Evolutionary conservation across 495 filamentous ascomycete species (phyloP).

Genomic region (Penicillium roqueforti): DNA sequence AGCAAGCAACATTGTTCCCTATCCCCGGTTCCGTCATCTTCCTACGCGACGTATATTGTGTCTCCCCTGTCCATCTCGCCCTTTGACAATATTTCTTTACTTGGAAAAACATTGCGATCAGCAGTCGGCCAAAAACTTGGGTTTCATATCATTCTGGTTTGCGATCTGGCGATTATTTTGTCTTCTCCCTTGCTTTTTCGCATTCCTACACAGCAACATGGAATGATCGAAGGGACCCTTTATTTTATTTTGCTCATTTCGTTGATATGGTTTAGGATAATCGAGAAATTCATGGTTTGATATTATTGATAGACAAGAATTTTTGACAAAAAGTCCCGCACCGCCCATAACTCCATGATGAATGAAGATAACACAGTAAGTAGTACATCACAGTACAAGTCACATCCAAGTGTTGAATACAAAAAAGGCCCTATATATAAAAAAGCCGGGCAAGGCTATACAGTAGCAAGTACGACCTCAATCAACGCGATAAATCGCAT

Average conservation of each 20-base stretch:
- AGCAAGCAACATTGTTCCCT: slow-evolving; percentile 24
- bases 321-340: neutral
- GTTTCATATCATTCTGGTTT: slow-evolving; percentile 3
- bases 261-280: slow-evolving; percentile 18
- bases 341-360: slow-evolving; percentile 26
- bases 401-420: slow-evolving; percentile 29
- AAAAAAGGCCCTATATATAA: slow-evolving; percentile 4
- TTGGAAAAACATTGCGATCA: slow-evolving; percentile 3
- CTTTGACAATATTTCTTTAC: slow-evolving; percentile 8
- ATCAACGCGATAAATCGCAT: slow-evolving; percentile 72
- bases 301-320: slow-evolving; percentile 5
- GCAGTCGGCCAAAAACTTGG: slow-evolving; percentile 8
- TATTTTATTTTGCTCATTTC: slow-evolving; percentile 13
- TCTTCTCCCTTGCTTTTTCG: neutral
- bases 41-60: slow-evolving; percentile 24
- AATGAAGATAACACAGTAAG: slow-evolving; percentile 19
- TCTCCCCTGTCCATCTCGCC: slow-evolving; percentile 2
- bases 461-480: neutral
- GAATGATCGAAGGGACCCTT: slow-evolving; percentile 9
- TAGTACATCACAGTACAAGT: slow-evolving; percentile 3
- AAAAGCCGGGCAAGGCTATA: neutral
- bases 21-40: slow-evolving; percentile 8
- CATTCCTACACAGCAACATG: slow-evolving; percentile 11
- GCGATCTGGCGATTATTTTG: slow-evolving; percentile 8
- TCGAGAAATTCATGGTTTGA: slow-evolving; percentile 20